Evolutionary conservation across 768 basidiomycete genomes (phyloP).

Genomic region (Mycena rebaudengoi): DNA sequence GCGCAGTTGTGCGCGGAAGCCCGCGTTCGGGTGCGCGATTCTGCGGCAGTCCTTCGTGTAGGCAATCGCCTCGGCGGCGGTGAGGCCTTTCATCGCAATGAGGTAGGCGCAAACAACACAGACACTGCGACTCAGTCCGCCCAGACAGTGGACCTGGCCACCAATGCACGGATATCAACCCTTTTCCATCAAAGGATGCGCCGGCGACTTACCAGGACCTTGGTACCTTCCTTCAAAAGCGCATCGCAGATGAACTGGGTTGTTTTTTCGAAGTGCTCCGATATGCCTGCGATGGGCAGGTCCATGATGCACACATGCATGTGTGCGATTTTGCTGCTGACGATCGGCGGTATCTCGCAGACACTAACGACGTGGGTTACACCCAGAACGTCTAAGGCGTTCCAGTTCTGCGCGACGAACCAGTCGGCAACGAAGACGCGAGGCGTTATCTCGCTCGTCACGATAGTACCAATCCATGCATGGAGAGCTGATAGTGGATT

Average conservation of each 20-base stretch:
- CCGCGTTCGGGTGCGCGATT: conserved; percentile 50
- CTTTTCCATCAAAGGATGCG: no score
- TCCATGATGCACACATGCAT: conserved; percentile 41
- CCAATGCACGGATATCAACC: no score
- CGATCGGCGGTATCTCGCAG: conserved; percentile 39
- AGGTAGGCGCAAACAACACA: conserved; percentile 61
- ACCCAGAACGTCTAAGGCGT: conserved; percentile 46
- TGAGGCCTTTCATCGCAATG: conserved; percentile 41
- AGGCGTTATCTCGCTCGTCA: conserved; percentile 43
- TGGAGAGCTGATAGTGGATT: conserved; percentile 1
- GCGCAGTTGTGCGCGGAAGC: conserved; percentile 52
- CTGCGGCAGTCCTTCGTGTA: conserved; percentile 46
- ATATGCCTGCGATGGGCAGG: conserved; percentile 45
- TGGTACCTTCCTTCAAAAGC: conserved; percentile 43
- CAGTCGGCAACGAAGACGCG: conserved; percentile 56
- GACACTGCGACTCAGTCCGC: conserved; percentile 59
- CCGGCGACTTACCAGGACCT: conserved; percentile 58
- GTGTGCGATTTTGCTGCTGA: conserved; percentile 30
- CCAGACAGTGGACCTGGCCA: conserved; percentile 57
- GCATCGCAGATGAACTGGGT: conserved; percentile 56
- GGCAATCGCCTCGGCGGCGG: conserved; percentile 46
- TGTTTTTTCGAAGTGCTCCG: conserved; percentile 50
- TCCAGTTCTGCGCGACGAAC: conserved; percentile 44
- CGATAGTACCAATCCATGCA: conserved; percentile 2
- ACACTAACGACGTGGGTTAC: conserved; percentile 61